A percentile compares a stretch with the other conserved stretches of the same genome.
Conservation (phyloP, 306 rosid species). For the Leucaena leucocephala region DNA sequence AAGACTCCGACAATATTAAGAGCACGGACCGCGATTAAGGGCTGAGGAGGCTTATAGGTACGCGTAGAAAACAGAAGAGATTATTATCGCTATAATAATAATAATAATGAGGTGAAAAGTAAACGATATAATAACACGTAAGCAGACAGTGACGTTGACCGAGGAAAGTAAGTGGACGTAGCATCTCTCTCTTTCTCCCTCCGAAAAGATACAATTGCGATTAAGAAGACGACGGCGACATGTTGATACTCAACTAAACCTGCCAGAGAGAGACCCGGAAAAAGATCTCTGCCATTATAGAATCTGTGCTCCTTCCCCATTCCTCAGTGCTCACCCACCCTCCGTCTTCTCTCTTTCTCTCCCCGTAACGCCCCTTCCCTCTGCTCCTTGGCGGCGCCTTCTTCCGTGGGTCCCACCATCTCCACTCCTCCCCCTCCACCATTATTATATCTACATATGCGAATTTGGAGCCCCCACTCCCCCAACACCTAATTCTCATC, state of each 20-base stretch:
- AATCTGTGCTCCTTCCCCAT: neutral
- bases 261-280: slow-evolving; percentile 18
- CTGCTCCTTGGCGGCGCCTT: slow-evolving; percentile 12
- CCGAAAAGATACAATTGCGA: slow-evolving; percentile 36
- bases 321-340: neutral
- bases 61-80: no score
- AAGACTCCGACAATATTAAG: no score
- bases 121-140: slow-evolving; percentile 26
- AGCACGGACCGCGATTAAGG: no score
- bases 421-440: slow-evolving; percentile 3
- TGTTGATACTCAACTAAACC: slow-evolving; percentile 42
- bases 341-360: neutral
- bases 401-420: slow-evolving; percentile 43
- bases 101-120: neutral
- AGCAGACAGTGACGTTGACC: slow-evolving; percentile 54
- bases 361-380: neutral
- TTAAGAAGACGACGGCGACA: slow-evolving; percentile 33
- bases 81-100: no score
- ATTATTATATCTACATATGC: slow-evolving; percentile 34
- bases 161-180: slow-evolving; percentile 67
- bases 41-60: no score
- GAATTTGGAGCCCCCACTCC: slow-evolving; percentile 22
- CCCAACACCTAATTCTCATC: slow-evolving; percentile 2
- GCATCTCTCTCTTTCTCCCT: slow-evolving; percentile 52
- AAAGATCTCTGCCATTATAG: neutral